phyloP scores from a whole-genome alignment of 345 rosid genomes.

The Brassica napus region DNA sequence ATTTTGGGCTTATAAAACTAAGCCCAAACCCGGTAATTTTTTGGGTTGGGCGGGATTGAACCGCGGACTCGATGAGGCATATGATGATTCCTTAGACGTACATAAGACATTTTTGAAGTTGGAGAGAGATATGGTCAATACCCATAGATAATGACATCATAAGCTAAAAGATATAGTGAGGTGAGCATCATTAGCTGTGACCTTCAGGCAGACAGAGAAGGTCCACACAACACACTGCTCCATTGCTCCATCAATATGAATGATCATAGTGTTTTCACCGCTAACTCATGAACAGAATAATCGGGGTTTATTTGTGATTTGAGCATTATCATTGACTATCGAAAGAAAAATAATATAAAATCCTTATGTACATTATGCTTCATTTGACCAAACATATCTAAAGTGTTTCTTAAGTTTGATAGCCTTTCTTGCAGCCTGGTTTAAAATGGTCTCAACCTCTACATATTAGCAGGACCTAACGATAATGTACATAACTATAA shows the following conservation, averaged over 20 bases:
- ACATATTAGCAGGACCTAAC: too few species aligned
- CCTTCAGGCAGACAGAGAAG: slow-evolving; percentile 28
- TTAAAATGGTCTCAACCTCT: too few species aligned
- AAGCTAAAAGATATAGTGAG: slow-evolving; percentile 18
- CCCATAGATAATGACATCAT: slow-evolving; percentile 25
- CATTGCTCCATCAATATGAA: slow-evolving; percentile 22
- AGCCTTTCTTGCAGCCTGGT: too few species aligned
- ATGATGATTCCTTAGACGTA: slow-evolving; percentile 19
- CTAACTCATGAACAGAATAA: not conserved
- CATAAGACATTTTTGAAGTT: not conserved
- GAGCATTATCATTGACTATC: slow-evolving; percentile 28
- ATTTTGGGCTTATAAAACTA: too few species aligned
- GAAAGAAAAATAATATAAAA: not conserved
- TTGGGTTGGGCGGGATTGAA: too few species aligned
- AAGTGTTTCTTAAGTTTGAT: not conserved
- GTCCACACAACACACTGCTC: slow-evolving; percentile 36
- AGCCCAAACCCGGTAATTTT: too few species aligned
- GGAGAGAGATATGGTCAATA: slow-evolving; percentile 19
- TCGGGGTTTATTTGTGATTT: slow-evolving; percentile 11
- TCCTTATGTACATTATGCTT: not conserved
- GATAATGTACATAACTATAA: too few species aligned
- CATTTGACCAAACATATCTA: not conserved
- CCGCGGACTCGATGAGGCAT: not conserved
- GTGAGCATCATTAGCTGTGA: slow-evolving; percentile 28
- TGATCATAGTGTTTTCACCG: slow-evolving; percentile 12